Evolutionary conservation across 2,329 filamentous ascomycete species (phyloP).

Genomic region (Colletotrichum nymphaeae): DNA sequence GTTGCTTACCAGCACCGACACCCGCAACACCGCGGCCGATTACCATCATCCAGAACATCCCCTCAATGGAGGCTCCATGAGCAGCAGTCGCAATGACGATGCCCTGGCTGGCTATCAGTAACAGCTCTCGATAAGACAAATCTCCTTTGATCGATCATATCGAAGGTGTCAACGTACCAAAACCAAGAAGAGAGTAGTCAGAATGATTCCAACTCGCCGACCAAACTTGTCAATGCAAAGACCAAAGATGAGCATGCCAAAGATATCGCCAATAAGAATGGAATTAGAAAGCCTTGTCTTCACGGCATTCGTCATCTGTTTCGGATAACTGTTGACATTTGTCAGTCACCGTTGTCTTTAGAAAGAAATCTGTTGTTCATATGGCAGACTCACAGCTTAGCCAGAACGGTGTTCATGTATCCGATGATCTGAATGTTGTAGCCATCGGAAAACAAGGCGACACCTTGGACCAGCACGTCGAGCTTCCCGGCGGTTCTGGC

Average conservation of each 20-base stretch:
- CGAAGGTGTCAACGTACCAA: constrained; percentile 34
- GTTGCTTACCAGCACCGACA: constrained; percentile 54
- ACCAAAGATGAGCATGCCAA: constrained; percentile 53
- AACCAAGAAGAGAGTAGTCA: constrained; percentile 58
- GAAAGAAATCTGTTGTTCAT: rapidly evolving
- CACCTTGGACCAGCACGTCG: constrained; percentile 43
- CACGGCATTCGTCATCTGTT: constrained; percentile 45
- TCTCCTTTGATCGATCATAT: not conserved
- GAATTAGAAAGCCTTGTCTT: constrained; percentile 53
- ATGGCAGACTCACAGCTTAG: constrained; percentile 38
- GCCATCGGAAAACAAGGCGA: constrained; percentile 47
- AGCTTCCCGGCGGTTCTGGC: constrained; percentile 12
- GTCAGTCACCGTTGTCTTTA: rapidly evolving
- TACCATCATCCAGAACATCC: constrained; percentile 64
- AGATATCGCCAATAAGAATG: constrained; percentile 53
- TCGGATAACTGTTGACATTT: constrained; percentile 35
- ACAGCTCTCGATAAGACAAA: not conserved
- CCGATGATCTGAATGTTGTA: constrained; percentile 49
- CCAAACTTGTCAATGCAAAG: constrained; percentile 58
- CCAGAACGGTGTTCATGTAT: constrained; percentile 47
- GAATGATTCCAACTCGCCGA: constrained; percentile 56
- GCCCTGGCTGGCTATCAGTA: constrained; percentile 38
- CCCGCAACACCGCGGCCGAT: constrained; percentile 58
- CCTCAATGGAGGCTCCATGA: constrained; percentile 52
- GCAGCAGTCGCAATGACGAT: constrained; percentile 57